Conservation (phyloP, 192 early-diverging fungal species). For the Coemansia sp. region DNA sequence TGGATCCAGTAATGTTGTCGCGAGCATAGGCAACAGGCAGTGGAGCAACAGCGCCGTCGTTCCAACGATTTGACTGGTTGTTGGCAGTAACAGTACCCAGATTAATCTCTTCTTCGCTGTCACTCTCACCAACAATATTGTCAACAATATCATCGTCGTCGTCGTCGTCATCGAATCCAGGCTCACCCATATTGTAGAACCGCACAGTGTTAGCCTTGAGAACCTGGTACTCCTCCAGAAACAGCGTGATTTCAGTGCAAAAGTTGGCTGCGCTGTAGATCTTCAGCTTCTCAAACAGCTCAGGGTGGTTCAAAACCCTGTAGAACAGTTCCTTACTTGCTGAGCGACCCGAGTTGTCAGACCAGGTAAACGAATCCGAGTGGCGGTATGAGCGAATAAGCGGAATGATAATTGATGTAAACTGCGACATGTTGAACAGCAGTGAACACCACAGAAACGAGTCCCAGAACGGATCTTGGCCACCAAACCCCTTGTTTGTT, state of each 20-base stretch:
- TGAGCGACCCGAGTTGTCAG: constrained; percentile 32
- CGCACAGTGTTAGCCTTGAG: constrained; percentile 56
- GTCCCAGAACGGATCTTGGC: constrained; percentile 51
- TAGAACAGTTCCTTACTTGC: constrained; percentile 55
- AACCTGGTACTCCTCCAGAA: constrained; percentile 57
- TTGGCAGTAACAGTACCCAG: not conserved
- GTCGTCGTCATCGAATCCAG: constrained; percentile 41
- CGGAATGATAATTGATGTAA: constrained; percentile 51
- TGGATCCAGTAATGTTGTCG: not conserved
- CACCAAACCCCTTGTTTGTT: constrained; percentile 46
- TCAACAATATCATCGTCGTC: constrained; percentile 12
- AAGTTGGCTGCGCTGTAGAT: constrained; percentile 54
- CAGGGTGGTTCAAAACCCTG: constrained; percentile 51
- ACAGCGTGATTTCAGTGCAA: constrained; percentile 53
- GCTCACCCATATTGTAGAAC: constrained; percentile 56
- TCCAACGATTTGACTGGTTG: not conserved
- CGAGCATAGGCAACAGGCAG: constrained; percentile 1
- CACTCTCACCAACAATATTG: not conserved
- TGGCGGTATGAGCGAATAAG: constrained; percentile 51
- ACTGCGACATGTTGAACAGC: constrained; percentile 56
- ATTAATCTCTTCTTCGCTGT: constrained; percentile 5
- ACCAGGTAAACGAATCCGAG: constrained; percentile 47
- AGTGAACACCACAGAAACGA: constrained; percentile 52
- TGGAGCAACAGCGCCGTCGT: not conserved
- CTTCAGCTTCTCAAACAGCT: constrained; percentile 52